A percentile compares a stretch with the other conserved stretches of the same genome.
Evolutionary conservation across 1,139 yeast genomes (phyloP).

Genomic region (Saccharomyces pastorianus): DNA sequence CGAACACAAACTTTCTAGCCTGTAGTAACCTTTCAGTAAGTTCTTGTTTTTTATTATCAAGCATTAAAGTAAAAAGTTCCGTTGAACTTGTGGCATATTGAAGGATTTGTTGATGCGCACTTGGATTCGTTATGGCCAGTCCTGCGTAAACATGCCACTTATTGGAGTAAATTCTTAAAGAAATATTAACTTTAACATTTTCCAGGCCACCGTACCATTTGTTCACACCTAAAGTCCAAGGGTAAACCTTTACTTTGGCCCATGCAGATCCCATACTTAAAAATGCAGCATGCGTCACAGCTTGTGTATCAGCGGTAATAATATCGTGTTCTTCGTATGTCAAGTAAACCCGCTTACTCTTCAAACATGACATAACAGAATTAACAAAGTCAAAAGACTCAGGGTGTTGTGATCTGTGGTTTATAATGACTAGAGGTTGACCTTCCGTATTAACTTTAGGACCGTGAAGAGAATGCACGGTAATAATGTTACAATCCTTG

Average conservation of each 20-base stretch:
- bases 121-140: constrained; percentile 86
- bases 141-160: constrained; percentile 99
- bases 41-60: constrained; percentile 55
- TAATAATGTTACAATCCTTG: constrained; percentile 67
- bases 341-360: constrained; percentile 70
- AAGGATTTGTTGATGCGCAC: constrained; percentile 84
- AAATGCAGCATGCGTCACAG: constrained; percentile 96
- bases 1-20: constrained; percentile 74
- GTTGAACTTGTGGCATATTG: constrained; percentile 84
- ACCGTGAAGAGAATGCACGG: constrained; percentile 90
- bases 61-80: constrained; percentile 74
- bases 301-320: constrained; percentile 97
- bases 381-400: constrained; percentile 55
- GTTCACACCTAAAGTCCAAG: constrained; percentile 48
- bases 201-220: constrained; percentile 93
- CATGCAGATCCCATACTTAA: constrained; percentile 96
- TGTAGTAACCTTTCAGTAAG: constrained; percentile 48
- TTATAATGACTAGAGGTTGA: constrained; percentile 82
- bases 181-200: constrained; percentile 89
- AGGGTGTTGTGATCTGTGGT: constrained; percentile 53
- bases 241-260: constrained; percentile 75
- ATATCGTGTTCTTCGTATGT: constrained; percentile 82
- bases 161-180: constrained; percentile 80
- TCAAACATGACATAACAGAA: constrained; percentile 57
- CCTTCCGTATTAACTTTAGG: constrained; percentile 85